These are phyloP conservation scores for Chrysanthemum makinoi DNA, from an alignment of 129 eudicot species.

Conservation along the genomic window DNA sequence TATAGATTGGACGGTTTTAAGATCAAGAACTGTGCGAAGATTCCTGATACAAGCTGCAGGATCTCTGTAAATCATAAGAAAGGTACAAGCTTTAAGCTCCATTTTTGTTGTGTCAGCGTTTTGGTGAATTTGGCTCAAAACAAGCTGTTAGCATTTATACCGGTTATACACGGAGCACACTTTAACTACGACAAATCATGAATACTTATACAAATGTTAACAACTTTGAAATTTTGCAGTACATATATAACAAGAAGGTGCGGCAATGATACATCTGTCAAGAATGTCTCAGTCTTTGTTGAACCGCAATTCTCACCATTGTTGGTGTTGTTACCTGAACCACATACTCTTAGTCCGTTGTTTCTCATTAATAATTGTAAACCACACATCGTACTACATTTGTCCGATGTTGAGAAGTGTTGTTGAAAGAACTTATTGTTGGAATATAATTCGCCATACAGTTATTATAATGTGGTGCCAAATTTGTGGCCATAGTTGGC, in stretches of 20 bases:
- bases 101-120: neutral
- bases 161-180: slow-evolving; percentile 5
- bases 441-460: neutral
- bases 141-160: neutral
- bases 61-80: neutral
- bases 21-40: neutral
- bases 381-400: too few species aligned
- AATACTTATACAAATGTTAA: neutral
- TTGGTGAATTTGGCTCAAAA: neutral
- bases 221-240: too few species aligned
- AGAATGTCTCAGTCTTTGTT: too few species aligned
- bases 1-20: neutral
- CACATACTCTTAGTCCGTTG: too few species aligned
- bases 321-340: too few species aligned
- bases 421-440: neutral
- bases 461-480: neutral
- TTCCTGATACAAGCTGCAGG: neutral
- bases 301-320: too few species aligned
- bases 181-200: neutral
- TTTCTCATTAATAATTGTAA: too few species aligned
- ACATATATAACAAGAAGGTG: too few species aligned
- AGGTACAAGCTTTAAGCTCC: neutral
- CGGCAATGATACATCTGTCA: too few species aligned
- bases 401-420: too few species aligned
- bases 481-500: neutral